These are phyloP conservation scores for Periconia sp. DNA, from an alignment of 2,329 filamentous ascomycete genomes.

Conservation along the genomic window DNA sequence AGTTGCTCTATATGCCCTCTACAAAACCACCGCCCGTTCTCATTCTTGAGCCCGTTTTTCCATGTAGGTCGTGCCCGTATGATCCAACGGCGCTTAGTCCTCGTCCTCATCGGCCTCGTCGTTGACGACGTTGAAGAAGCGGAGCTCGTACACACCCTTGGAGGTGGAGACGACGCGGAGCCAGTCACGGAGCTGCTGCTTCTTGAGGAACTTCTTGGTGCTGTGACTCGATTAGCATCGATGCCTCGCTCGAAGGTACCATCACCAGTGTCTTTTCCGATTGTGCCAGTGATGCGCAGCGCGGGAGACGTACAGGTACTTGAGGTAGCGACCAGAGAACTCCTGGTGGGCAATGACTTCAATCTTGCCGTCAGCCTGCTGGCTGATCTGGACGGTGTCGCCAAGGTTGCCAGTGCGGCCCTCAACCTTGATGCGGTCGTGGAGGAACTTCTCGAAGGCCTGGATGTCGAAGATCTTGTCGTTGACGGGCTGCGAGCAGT, in stretches of 20 bases:
- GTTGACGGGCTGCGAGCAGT: slow-evolving; percentile 95
- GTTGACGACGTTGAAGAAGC: slow-evolving; percentile 99
- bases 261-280: too few relatives aligned
- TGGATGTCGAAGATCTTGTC: slow-evolving; percentile 99
- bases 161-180: slow-evolving; percentile 97
- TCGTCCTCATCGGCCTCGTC: slow-evolving; percentile 98
- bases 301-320: slow-evolving; percentile 99
- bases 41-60: slow-evolving; percentile 22
- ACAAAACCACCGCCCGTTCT: slow-evolving; percentile 24
- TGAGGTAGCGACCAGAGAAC: slow-evolving; percentile 98
- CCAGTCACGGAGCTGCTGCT: slow-evolving; percentile 99
- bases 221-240: slow-evolving; percentile 57
- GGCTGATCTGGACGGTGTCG: slow-evolving; percentile 87
- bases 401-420: slow-evolving; percentile 98
- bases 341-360: slow-evolving; percentile 97
- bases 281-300: too few relatives aligned
- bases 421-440: slow-evolving; percentile 99
- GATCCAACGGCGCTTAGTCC: slow-evolving; percentile 72
- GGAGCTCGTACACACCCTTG: slow-evolving; percentile 98
- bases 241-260: too few relatives aligned
- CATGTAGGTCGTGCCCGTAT: slow-evolving; percentile 24
- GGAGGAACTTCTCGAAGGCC: slow-evolving; percentile 99
- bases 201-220: slow-evolving; percentile 99
- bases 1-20: slow-evolving; percentile 38
- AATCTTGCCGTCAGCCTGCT: slow-evolving; percentile 95